phyloP scores from a whole-genome alignment of 83 land plant species.

The Picea abies region DNA sequence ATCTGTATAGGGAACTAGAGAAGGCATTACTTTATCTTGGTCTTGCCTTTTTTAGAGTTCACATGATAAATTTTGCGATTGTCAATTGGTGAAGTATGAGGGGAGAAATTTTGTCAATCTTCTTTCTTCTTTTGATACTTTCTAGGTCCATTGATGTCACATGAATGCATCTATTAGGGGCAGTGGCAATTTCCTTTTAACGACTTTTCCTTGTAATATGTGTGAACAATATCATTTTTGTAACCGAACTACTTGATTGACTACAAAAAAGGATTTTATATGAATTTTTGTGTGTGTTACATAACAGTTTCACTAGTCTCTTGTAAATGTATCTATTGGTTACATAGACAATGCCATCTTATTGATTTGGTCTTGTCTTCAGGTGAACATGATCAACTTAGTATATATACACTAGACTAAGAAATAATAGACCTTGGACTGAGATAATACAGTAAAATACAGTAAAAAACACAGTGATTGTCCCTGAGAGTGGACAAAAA shows the following conservation, averaged over 20 bases:
- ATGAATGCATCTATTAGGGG: background rate
- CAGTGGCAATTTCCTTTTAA: background rate
- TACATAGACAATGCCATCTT: background rate
- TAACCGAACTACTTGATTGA: background rate
- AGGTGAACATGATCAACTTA: background rate
- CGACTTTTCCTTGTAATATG: background rate
- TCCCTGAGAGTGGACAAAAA: too few species aligned
- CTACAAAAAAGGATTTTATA: background rate
- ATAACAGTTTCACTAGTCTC: background rate
- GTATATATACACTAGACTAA: too few species aligned
- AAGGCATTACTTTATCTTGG: too few species aligned
- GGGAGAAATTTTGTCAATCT: background rate
- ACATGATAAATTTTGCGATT: too few species aligned
- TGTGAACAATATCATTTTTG: conserved; percentile 6
- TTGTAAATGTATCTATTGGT: background rate
- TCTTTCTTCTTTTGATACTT: background rate
- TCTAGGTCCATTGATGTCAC: background rate
- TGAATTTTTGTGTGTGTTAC: background rate
- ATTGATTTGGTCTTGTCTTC: background rate
- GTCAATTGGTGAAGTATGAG: background rate
- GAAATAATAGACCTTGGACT: too few species aligned
- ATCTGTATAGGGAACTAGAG: too few species aligned
- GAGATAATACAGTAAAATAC: too few species aligned
- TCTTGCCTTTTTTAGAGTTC: too few species aligned
- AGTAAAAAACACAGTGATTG: too few species aligned